A percentile compares a stretch with the other conserved stretches of the same genome.
These are phyloP conservation scores for Phytophthora chlamydospora DNA, from an alignment of 352 stramenopile genomes.

Conservation along the genomic window DNA sequence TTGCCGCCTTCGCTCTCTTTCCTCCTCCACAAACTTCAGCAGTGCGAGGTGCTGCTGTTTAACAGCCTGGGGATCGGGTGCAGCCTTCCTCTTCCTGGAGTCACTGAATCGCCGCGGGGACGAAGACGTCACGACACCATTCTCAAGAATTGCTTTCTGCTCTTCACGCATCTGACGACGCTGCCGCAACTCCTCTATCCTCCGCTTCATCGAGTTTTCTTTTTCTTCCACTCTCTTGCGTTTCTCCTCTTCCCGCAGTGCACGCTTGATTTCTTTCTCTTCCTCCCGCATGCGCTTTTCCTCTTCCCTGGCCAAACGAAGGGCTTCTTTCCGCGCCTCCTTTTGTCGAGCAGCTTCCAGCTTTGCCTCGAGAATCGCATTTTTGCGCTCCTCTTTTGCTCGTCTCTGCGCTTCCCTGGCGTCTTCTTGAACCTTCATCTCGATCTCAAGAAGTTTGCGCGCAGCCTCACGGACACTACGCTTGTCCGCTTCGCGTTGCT, in stretches of 20 bases:
- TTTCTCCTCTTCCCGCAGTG: conserved; percentile 74
- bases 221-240: conserved; percentile 76
- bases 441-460: conserved; percentile 73
- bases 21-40: conserved; percentile 75
- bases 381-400: conserved; percentile 75
- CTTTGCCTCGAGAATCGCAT: conserved; percentile 67
- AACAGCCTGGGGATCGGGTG: conserved; percentile 25
- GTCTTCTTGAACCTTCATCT: conserved; percentile 81
- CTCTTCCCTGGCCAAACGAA: conserved; percentile 68
- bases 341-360: conserved; percentile 69
- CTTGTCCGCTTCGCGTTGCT: conserved; percentile 70
- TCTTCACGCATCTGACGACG: conserved; percentile 73
- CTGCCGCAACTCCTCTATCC: conserved; percentile 71
- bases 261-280: conserved; percentile 73
- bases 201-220: conserved; percentile 73
- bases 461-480: conserved; percentile 72
- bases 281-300: conserved; percentile 72
- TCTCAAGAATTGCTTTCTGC: conserved; percentile 74
- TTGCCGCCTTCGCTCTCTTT: conserved; percentile 62
- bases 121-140: conserved; percentile 67
- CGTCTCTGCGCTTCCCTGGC: conserved; percentile 70
- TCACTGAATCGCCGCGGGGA: conserved; percentile 30
- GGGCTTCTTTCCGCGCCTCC: conserved; percentile 67
- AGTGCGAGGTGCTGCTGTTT: conserved; percentile 64
- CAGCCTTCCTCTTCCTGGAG: conserved; percentile 24